phyloP scores from a whole-genome alignment of 192 early-diverging fungal species.

The Gigaspora rosea region DNA sequence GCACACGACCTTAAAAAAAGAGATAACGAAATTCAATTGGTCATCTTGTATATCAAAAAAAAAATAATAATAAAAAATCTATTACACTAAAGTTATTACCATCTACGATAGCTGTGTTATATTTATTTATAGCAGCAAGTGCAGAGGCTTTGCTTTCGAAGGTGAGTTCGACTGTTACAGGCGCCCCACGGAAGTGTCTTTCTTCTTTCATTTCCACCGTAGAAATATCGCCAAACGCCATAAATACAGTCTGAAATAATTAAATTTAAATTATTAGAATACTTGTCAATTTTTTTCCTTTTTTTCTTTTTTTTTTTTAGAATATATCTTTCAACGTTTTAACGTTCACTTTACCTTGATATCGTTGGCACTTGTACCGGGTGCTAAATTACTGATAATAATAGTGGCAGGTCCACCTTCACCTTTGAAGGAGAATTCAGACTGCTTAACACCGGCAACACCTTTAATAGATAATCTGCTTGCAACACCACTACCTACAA shows the following conservation, averaged over 20 bases:
- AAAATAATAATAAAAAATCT: neutral
- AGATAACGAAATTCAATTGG: neutral
- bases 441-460: slow-evolving; percentile 20
- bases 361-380: slow-evolving; percentile 45
- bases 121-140: slow-evolving; percentile 43
- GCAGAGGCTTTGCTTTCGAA: slow-evolving; percentile 42
- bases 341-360: slow-evolving; percentile 35
- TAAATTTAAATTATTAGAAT: slow-evolving; percentile 6
- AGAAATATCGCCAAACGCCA: slow-evolving; percentile 40
- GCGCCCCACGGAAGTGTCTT: slow-evolving; percentile 29
- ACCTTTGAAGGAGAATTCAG: slow-evolving; percentile 42
- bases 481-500: neutral
- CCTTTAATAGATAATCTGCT: slow-evolving; percentile 30
- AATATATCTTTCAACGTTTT: neutral
- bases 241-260: slow-evolving; percentile 42
- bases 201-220: slow-evolving; percentile 38
- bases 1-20: slow-evolving; percentile 36
- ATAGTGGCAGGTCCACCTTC: slow-evolving; percentile 45
- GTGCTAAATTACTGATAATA: slow-evolving; percentile 42
- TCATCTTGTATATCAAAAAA: neutral
- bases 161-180: slow-evolving; percentile 43
- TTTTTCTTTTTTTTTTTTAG: neutral
- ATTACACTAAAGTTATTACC: slow-evolving; percentile 34
- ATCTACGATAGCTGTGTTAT: slow-evolving; percentile 47
- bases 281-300: neutral